phyloP scores from a whole-genome alignment of 768 basidiomycete species.

The Collybiopsis confluens region DNA sequence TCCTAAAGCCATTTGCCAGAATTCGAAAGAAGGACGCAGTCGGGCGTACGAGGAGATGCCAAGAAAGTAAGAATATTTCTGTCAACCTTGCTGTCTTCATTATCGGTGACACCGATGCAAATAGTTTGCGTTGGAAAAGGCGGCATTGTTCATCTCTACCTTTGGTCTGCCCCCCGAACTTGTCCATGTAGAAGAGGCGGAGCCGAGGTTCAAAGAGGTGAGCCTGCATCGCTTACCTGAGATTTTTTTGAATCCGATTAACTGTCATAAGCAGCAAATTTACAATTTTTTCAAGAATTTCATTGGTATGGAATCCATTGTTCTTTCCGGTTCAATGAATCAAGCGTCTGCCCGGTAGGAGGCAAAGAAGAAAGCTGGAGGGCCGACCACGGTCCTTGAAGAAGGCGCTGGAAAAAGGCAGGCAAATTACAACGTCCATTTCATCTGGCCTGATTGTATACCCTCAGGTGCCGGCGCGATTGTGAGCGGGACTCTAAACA shows the following conservation, averaged over 20 bases:
- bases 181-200: conserved; percentile 51
- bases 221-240: conserved; percentile 10
- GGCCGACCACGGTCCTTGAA: conserved; percentile 50
- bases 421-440: neutral
- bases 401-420: conserved; percentile 49
- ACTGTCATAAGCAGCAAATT: conserved; percentile 45
- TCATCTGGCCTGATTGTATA: neutral
- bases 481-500: neutral
- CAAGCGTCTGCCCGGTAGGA: conserved; percentile 44
- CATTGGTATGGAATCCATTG: too few relatives aligned
- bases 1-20: conserved; percentile 41
- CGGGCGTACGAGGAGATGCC: conserved; percentile 60
- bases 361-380: conserved; percentile 54
- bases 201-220: conserved; percentile 61
- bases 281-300: conserved; percentile 72
- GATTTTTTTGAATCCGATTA: conserved; percentile 12
- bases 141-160: conserved; percentile 52
- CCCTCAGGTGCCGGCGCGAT: neutral
- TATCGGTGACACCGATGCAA: too few relatives aligned
- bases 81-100: too few relatives aligned
- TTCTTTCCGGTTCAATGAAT: too few relatives aligned
- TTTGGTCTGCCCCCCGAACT: conserved; percentile 50
- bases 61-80: too few relatives aligned
- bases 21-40: conserved; percentile 56
- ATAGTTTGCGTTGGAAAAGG: conserved; percentile 60